Base-by-base conservation (phyloP, 2,329 filamentous ascomycete species). In the Penicillium sumatraense region DNA sequence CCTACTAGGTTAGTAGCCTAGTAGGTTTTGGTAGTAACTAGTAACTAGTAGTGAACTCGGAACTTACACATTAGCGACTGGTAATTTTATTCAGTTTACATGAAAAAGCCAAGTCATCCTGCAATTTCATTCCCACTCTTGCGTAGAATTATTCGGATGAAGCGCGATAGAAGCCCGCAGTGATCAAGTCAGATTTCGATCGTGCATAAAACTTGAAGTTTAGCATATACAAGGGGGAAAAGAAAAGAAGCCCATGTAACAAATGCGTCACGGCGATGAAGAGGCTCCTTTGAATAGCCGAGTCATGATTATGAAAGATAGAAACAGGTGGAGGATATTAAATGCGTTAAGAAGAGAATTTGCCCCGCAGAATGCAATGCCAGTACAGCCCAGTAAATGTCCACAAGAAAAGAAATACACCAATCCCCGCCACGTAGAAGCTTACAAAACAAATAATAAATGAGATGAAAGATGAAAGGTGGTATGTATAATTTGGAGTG, bases 351-450 rank as follows among this genome's bases (percentile, higher is more conserved):
- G 38, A 51, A 54, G 50, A 36, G 49, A 58, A 38, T 9, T 16
- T 24, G n/a, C 59, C 56, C 56, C 46, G 55, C 56, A 56, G 36
- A 58, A 64, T 64, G 60, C 58, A 60, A 59, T 62, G 54, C 51
- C 55, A 53, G 60, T 65, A 59, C 60, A 56, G 38, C 38, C 48
- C 40, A 55, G 52, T 50, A 55, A 57, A 52, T 29, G 42, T 51
- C 50, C 42, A 49, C 23, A 26, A 29, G 45, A 41, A 47, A 41
- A 49, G 31, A 27, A 40, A 50, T 46, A 35, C 29, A 42, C 16
- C 26, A 3, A 23, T 26, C 8, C 45, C 16, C 26, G 38, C 8
- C 38, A 51, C 29, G 29, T 49, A 48, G 3, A 26, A 49, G 36
- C 33, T 10, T 20, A 40, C 40, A 40, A 49, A 51, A 49, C 45